phyloP scores from a whole-genome alignment of 2,329 filamentous ascomycete species.

The Diaporthe sp. region DNA sequence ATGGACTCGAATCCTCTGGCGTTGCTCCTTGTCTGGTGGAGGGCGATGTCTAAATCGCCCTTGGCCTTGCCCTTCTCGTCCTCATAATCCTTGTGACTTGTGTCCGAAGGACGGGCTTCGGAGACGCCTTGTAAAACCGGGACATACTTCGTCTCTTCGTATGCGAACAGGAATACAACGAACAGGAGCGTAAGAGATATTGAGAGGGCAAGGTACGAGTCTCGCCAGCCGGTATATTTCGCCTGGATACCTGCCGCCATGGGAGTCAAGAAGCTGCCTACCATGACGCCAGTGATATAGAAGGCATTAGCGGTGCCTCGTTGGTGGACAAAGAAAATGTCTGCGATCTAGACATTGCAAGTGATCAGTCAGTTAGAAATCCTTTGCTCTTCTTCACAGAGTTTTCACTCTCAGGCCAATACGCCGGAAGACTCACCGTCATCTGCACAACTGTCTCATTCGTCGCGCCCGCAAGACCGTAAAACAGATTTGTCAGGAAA shows the following conservation, averaged over 20 bases:
- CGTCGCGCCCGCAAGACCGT: slow-evolving; percentile 4
- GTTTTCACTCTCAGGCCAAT: neutral
- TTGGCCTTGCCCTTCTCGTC: neutral
- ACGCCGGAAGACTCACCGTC: neutral
- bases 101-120: neutral
- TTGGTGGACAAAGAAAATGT: slow-evolving; percentile 37
- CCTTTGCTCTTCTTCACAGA: neutral
- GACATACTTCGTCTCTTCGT: slow-evolving; percentile 11
- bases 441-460: slow-evolving; percentile 20
- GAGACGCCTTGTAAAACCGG: neutral
- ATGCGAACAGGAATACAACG: neutral
- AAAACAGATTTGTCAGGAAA: slow-evolving; percentile 17
- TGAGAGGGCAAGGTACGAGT: neutral
- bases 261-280: slow-evolving; percentile 22
- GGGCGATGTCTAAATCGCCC: neutral
- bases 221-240: slow-evolving; percentile 11
- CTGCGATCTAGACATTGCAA: neutral
- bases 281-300: slow-evolving; percentile 12
- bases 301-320: slow-evolving; percentile 25
- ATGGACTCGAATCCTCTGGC: neutral
- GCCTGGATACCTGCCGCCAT: slow-evolving; percentile 20
- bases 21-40: neutral
- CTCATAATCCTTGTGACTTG: neutral
- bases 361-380: neutral
- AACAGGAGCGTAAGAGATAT: slow-evolving; percentile 6